Evolutionary conservation across 2,329 filamentous ascomycete species (phyloP).

Genomic region (Fusarium algeriense): DNA sequence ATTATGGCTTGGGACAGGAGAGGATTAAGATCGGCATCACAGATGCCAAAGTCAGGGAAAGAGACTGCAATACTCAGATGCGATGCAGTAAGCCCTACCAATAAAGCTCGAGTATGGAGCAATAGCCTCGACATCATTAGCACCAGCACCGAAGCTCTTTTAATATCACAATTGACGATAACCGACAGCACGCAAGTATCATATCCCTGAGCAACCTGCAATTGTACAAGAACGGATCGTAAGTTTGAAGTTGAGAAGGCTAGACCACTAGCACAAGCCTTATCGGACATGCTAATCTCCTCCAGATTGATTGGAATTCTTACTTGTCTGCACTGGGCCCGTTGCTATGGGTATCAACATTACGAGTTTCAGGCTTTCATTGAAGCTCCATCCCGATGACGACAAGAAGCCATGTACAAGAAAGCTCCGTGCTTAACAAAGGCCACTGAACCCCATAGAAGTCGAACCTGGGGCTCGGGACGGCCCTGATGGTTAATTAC

Average conservation of each 20-base stretch:
- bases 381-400: slow-evolving; percentile 23
- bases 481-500: slow-evolving; percentile 17
- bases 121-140: background rate
- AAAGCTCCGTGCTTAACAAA: slow-evolving; percentile 14
- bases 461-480: slow-evolving; percentile 1
- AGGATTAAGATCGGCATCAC: slow-evolving; percentile 23
- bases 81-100: slow-evolving; percentile 6
- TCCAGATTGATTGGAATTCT: slow-evolving; percentile 45
- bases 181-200: slow-evolving; percentile 9
- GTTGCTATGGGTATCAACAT: slow-evolving; percentile 27
- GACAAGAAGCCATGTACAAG: slow-evolving; percentile 7
- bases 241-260: slow-evolving; percentile 9
- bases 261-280: slow-evolving; percentile 3
- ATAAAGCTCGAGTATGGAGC: slow-evolving; percentile 9
- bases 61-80: slow-evolving; percentile 5
- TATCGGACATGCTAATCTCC: slow-evolving; percentile 35
- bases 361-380: slow-evolving; percentile 32
- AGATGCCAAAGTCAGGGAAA: slow-evolving; percentile 14
- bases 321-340: slow-evolving; percentile 12
- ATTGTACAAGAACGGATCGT: slow-evolving; percentile 20
- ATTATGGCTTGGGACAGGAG: slow-evolving; percentile 7
- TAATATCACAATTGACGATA: slow-evolving; percentile 10
- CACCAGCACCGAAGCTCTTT: slow-evolving; percentile 16
- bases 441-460: background rate
- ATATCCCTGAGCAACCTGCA: slow-evolving; percentile 45